phyloP scores from a whole-genome alignment of 805 yeast species.

The Hanseniaspora lindneri region DNA sequence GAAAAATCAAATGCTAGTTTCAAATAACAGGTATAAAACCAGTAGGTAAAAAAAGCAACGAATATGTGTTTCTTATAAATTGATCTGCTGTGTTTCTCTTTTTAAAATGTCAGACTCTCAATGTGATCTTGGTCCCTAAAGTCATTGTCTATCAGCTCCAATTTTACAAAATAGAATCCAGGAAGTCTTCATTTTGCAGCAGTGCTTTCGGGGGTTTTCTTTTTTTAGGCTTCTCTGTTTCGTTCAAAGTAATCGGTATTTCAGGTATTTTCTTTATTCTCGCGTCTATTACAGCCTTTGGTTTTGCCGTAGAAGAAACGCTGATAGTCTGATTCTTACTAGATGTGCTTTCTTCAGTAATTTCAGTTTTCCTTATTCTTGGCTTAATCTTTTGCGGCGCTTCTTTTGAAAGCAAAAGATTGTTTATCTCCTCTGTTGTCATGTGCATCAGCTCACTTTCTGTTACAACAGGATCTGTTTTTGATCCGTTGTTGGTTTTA shows the following conservation, averaged over 20 bases:
- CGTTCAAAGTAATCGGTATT: background rate
- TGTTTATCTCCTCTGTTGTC: constrained; percentile 9
- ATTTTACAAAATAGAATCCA: constrained; percentile 6
- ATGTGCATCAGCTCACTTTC: constrained; percentile 2
- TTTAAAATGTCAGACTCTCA: no score
- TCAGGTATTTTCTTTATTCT: constrained; percentile 1
- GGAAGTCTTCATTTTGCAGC: constrained; percentile 2
- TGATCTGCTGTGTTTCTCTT: no score
- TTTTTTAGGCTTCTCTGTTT: background rate
- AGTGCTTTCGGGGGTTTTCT: background rate
- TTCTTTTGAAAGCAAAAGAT: background rate
- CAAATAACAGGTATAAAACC: no score
- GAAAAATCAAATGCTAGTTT: no score
- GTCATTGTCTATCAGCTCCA: no score
- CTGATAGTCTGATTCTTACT: no score
- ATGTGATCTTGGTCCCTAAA: no score
- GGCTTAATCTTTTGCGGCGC: background rate
- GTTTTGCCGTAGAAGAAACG: background rate
- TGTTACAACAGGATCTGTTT: no score
- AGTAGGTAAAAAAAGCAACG: no score
- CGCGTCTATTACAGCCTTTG: background rate
- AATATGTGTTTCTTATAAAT: no score
- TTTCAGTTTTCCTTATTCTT: background rate
- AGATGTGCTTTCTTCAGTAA: no score
- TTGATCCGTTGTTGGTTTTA: no score